Percentiles rank a stretch among this genome's conserved stretches.
Conservation (phyloP, 768 basidiomycete species). For the Rhodotorula graminis region DNA sequence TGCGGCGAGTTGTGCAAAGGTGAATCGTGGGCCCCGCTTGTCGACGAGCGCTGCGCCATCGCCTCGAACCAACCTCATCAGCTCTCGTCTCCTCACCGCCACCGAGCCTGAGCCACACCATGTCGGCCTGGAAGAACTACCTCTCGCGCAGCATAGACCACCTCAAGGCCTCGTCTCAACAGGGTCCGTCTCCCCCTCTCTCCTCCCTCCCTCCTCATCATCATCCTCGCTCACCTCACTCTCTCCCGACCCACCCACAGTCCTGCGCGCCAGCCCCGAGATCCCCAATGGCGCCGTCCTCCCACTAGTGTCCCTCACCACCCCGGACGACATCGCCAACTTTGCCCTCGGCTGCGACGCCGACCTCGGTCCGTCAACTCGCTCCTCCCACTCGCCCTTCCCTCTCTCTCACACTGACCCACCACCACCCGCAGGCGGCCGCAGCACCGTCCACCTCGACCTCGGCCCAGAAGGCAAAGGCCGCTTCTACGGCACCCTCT, state of each 20-base stretch:
- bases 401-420: neutral
- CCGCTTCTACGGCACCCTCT: conserved; percentile 76
- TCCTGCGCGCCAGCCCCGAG: conserved; percentile 37
- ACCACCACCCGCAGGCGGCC: conserved; percentile 36
- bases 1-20: too few relatives aligned
- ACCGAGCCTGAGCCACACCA: neutral
- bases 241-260: neutral
- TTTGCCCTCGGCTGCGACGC: conserved; percentile 77
- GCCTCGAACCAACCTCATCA: neutral
- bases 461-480: conserved; percentile 57
- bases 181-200: conserved; percentile 20
- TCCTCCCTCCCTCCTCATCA: neutral
- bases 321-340: conserved; percentile 56
- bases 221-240: neutral
- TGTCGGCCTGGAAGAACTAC: conserved; percentile 30
- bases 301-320: conserved; percentile 62
- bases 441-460: conserved; percentile 70
- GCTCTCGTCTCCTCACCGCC: neutral
- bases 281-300: conserved; percentile 6
- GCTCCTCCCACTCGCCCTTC: neutral
- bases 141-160: conserved; percentile 39
- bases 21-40: too few relatives aligned
- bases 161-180: conserved; percentile 28
- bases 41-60: too few relatives aligned
- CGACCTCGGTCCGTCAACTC: conserved; percentile 67